Evolutionary conservation across 768 basidiomycete genomes (phyloP).

Genomic region (Pisolithus sp.): DNA sequence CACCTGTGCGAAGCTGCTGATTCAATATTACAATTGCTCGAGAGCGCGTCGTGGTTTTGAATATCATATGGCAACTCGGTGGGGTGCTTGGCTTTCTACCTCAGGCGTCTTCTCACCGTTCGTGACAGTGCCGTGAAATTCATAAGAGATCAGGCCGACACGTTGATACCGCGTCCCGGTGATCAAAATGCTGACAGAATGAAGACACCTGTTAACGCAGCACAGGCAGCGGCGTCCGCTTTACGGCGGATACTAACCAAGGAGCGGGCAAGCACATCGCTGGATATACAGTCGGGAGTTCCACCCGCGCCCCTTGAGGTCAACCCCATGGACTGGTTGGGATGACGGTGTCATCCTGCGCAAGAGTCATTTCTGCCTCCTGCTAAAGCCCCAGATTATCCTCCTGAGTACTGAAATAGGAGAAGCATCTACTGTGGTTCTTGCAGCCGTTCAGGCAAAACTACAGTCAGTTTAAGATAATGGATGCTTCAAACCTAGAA

Average conservation of each 20-base stretch:
- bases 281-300: slow-evolving; percentile 31
- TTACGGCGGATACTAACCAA: slow-evolving; percentile 59
- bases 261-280: slow-evolving; percentile 40
- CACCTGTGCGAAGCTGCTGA: slow-evolving; percentile 53
- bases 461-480: slow-evolving; percentile 71
- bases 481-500: slow-evolving; percentile 71
- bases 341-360: slow-evolving; percentile 59
- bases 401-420: slow-evolving; percentile 51
- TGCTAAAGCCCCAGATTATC: slow-evolving; percentile 88
- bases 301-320: slow-evolving; percentile 30
- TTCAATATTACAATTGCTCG: slow-evolving; percentile 84
- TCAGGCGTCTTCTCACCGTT: slow-evolving; percentile 1
- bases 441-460: slow-evolving; percentile 76
- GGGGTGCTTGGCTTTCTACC: slow-evolving; percentile 19
- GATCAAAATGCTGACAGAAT: slow-evolving; percentile 20
- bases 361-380: slow-evolving; percentile 75
- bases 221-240: slow-evolving; percentile 62
- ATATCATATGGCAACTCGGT: slow-evolving; percentile 86
- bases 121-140: slow-evolving; percentile 69
- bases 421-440: slow-evolving; percentile 55
- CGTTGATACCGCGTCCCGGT: slow-evolving; percentile 14
- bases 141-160: slow-evolving; percentile 75
- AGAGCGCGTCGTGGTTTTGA: slow-evolving; percentile 71
- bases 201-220: slow-evolving; percentile 34
- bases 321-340: slow-evolving; percentile 68